phyloP scores from a whole-genome alignment of 192 early-diverging fungal genomes.

The Backusella mclennaniae region DNA sequence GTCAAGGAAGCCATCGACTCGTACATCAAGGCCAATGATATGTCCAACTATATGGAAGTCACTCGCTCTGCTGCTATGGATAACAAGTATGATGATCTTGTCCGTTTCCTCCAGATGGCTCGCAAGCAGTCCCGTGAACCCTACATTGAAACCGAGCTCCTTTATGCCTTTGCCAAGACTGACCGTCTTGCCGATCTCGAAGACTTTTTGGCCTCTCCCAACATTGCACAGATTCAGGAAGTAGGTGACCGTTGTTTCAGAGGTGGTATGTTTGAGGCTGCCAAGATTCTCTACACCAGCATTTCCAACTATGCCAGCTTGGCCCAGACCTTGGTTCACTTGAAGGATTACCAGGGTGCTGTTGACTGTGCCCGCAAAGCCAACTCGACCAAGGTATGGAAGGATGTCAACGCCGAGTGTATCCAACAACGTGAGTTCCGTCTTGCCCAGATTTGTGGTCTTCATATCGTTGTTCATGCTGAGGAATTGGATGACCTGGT shows the following conservation, averaged over 20 bases:
- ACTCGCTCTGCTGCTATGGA: conserved; percentile 75
- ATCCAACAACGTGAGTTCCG: conserved; percentile 95
- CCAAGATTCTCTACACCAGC: conserved; percentile 91
- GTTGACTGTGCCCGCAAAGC: conserved; percentile 99
- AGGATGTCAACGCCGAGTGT: conserved; percentile 97
- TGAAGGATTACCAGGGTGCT: conserved; percentile 94
- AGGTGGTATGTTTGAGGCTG: conserved; percentile 87
- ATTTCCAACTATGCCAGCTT: conserved; percentile 98
- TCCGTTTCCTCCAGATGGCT: conserved; percentile 92
- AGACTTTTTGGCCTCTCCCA: conserved; percentile 89
- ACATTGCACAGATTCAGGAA: conserved; percentile 90
- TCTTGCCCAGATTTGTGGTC: conserved; percentile 96
- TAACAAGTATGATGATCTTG: conserved; percentile 92
- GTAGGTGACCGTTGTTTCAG: conserved; percentile 98
- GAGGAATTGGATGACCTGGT: conserved; percentile 94
- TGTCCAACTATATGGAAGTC: conserved; percentile 86
- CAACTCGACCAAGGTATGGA: conserved; percentile 98
- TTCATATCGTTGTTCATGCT: conserved; percentile 94
- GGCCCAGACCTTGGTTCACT: conserved; percentile 92
- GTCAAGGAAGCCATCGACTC: conserved; percentile 97
- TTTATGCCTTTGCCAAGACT: conserved; percentile 97
- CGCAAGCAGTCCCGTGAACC: conserved; percentile 94
- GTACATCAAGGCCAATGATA: conserved; percentile 95
- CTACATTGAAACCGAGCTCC: conserved; percentile 90
- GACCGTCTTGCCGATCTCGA: conserved; percentile 88